phyloP scores from a whole-genome alignment of 2,329 filamentous ascomycete genomes.

The Penicillium sp. region DNA sequence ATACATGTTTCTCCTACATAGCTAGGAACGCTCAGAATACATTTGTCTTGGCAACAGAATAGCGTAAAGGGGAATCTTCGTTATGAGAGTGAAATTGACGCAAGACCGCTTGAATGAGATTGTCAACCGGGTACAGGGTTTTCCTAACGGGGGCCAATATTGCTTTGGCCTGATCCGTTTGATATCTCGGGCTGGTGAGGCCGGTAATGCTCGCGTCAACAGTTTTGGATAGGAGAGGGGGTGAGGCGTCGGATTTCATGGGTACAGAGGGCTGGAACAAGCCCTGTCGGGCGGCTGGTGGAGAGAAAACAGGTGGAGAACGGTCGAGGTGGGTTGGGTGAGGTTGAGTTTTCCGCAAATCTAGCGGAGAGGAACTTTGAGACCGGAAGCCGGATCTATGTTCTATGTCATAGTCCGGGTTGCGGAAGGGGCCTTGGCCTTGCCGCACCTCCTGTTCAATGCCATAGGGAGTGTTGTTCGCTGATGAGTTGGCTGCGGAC shows the following conservation, averaged over 20 bases:
- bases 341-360: slow-evolving; percentile 37
- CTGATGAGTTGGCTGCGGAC: slow-evolving; percentile 40
- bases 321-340: slow-evolving; percentile 26
- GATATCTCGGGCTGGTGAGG: slow-evolving; percentile 24
- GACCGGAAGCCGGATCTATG: slow-evolving; percentile 35
- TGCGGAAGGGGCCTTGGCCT: slow-evolving; percentile 23
- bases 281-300: slow-evolving; percentile 32
- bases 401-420: slow-evolving; percentile 33
- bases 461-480: slow-evolving; percentile 42
- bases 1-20: slow-evolving; percentile 4
- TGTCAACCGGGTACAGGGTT: neutral
- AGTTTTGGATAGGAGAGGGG: slow-evolving; percentile 28
- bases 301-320: slow-evolving; percentile 30
- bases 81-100: slow-evolving; percentile 13
- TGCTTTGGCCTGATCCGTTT: slow-evolving; percentile 27
- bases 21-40: slow-evolving; percentile 15
- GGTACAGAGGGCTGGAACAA: slow-evolving; percentile 29
- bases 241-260: slow-evolving; percentile 30
- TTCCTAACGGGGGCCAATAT: slow-evolving; percentile 31
- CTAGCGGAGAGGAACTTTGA: slow-evolving; percentile 36
- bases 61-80: slow-evolving; percentile 14
- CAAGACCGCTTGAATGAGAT: slow-evolving; percentile 1
- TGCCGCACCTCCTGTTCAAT: slow-evolving; percentile 32
- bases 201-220: slow-evolving; percentile 28
- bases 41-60: slow-evolving; percentile 13